Base-by-base conservation (phyloP, 148 eudicot genomes). In the Persicaria tinctoria region DNA sequence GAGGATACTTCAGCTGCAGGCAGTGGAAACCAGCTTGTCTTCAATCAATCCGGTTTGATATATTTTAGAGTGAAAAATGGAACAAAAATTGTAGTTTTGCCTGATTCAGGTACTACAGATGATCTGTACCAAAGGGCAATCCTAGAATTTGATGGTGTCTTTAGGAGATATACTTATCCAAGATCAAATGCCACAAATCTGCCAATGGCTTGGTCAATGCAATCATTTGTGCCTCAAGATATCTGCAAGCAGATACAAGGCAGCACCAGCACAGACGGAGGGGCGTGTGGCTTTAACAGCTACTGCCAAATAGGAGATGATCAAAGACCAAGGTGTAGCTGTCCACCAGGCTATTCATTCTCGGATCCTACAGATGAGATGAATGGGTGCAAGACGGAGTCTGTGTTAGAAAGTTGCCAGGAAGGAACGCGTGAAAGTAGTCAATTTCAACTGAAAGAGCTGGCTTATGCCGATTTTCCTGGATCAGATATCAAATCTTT, bases 271-370 rank as follows among this genome's bases (percentile, higher is more conserved):
- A 0, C 45, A 10, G 88, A 76, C 12, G 79, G 85, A 2, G 89
- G 91, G 13, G 79, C 80, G 69, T 90, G 93, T 76, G 93, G 93
- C 64, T 87, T 64, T 47, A 89, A 89, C 78, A 86, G 78, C 73
- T 75, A 85, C 14, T 89, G 93, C 79, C 77, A 64, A 17, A 69
- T 85, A 5, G 81, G 60, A 49, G 48, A 23, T 0, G 60, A 76
- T 75, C 16, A 73, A 5, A 87, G 83, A 75, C 90, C 86, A 3
- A 66, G 1, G 4, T 87, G 90, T 76, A 14, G 51, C n/a, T 89
- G 93, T 76, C 93, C 93, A 0, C 59, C 27, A 13, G 63, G 78
- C 20, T 87, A 64, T 68, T 77, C 85, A 4, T 75, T 84, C 46
- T 13, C 82, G 18, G 85, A 89, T 79, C 81, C 86, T 10, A 53